These are phyloP conservation scores for Phytopythium vexans DNA, from an alignment of 352 stramenopile species.

Conservation along the genomic window DNA sequence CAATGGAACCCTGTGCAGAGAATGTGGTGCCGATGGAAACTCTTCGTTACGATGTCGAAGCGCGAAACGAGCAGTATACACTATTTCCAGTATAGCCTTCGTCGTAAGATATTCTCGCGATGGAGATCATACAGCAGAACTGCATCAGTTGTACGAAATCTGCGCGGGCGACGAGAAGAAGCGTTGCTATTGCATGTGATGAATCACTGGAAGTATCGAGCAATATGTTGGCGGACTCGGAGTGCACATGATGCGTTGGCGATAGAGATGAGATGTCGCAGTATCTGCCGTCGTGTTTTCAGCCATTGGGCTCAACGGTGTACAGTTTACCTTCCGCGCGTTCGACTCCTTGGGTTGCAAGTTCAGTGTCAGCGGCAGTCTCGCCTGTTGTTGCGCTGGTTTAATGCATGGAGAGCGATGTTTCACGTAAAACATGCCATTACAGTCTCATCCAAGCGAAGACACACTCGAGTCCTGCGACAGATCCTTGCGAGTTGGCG, in stretches of 20 bases:
- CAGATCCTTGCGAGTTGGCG: constrained; percentile 15
- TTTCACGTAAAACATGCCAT: constrained; percentile 7
- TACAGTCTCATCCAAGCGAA: neutral
- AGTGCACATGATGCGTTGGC: constrained; percentile 15
- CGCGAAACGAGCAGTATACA: no score
- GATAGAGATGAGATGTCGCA: constrained; percentile 14
- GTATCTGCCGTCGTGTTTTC: constrained; percentile 14
- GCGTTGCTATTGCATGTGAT: constrained; percentile 6
- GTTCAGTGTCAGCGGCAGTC: neutral
- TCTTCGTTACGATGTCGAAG: constrained; percentile 6
- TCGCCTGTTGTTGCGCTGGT: neutral
- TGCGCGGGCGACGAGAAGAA: no score
- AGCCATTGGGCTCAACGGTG: constrained; percentile 12
- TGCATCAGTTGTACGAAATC: no score
- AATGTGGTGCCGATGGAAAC: constrained; percentile 22
- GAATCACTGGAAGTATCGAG: constrained; percentile 15
- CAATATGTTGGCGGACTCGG: constrained; percentile 23
- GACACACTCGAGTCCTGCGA: neutral
- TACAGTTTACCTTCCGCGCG: constrained; percentile 2
- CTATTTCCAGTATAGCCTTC: no score
- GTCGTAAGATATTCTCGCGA: no score
- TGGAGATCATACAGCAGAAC: no score
- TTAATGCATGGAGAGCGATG: constrained; percentile 13
- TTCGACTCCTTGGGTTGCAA: constrained; percentile 9
- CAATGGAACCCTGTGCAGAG: constrained; percentile 22